Evolutionary conservation across 306 rosid genomes (phyloP).

Genomic region (Prunus fruticosa): DNA sequence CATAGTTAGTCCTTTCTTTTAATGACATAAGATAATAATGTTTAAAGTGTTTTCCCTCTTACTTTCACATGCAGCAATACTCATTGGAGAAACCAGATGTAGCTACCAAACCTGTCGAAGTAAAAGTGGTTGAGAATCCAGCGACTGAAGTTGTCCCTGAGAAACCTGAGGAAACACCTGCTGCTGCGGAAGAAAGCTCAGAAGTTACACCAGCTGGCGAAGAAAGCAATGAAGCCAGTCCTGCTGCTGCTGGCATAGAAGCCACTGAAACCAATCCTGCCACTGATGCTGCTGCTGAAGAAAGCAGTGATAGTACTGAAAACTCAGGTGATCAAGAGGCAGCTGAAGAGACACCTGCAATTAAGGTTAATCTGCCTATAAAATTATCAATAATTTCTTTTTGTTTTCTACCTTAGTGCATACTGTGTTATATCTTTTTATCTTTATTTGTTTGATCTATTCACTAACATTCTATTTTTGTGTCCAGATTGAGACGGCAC

Average conservation of each 20-base stretch:
- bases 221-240: slow-evolving; percentile 45
- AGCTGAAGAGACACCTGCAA: slow-evolving; percentile 65
- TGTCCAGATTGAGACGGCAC: slow-evolving; percentile 94
- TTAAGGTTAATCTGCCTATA: slow-evolving; percentile 49
- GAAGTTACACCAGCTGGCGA: slow-evolving; percentile 28
- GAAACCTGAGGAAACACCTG: slow-evolving; percentile 42
- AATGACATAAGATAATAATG: background rate
- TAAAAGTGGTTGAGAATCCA: slow-evolving; percentile 55
- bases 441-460: background rate
- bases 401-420: background rate
- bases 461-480: slow-evolving; percentile 16
- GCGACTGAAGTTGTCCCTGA: slow-evolving; percentile 38
- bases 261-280: slow-evolving; percentile 20
- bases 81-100: slow-evolving; percentile 45
- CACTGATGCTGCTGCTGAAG: slow-evolving; percentile 37
- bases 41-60: background rate
- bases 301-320: slow-evolving; percentile 47
- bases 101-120: slow-evolving; percentile 49
- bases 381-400: background rate
- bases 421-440: background rate
- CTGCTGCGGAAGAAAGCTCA: slow-evolving; percentile 31
- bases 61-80: slow-evolving; percentile 58
- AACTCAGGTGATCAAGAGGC: slow-evolving; percentile 56
- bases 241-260: slow-evolving; percentile 40
- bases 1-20: background rate